Base-by-base conservation (phyloP, 331 rosid species). In the Quercus tomentella region DNA sequence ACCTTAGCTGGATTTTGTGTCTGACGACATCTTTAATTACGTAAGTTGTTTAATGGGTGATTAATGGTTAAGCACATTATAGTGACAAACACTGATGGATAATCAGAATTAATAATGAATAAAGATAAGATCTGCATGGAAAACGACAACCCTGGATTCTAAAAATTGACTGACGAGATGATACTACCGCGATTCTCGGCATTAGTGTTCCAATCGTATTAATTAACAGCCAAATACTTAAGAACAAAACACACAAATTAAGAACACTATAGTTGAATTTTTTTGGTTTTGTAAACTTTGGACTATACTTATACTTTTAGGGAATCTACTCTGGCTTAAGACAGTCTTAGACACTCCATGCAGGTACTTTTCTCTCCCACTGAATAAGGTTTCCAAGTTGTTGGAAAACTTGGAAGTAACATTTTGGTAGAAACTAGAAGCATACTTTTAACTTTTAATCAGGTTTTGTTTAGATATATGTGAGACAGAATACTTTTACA, bases 141-240 rank as follows among this genome's bases (percentile, higher is more conserved):
- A 86, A 82, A 84, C 87, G 86, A 87, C 77, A 84, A 80, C 54
- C 69, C 6, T 56, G 58, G 81, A 86, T 82, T 81, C 18, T 55
- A 7, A 35, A 72, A 79, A 70, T 82, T 82, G 83, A 70, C 70
- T 80, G 82, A 79, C 62, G 7, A 83, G 28, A 75, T 77, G 18
- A 79, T 69, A 56, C 23, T 37, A 84, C 94, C 97, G 90, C 41
- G 91, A 92, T 90, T 90, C 81, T 88, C 89, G 94, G 68, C 30
- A 84, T 90, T 80, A 81, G 87, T 90, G 88, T 81, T 84, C 74
- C 84, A 80, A 81, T 76, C 81, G 76, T 73, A 68, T 80, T 83
- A 56, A 74, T 54, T 54, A 73, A 31, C 74, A 72, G 70, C 76
- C 78, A 81, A 22, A 17, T 72, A 71, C 57, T 30, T 10, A n/a